Evolutionary conservation across 2,329 filamentous ascomycete species (phyloP).

Genomic region (Botrytis deweyae): DNA sequence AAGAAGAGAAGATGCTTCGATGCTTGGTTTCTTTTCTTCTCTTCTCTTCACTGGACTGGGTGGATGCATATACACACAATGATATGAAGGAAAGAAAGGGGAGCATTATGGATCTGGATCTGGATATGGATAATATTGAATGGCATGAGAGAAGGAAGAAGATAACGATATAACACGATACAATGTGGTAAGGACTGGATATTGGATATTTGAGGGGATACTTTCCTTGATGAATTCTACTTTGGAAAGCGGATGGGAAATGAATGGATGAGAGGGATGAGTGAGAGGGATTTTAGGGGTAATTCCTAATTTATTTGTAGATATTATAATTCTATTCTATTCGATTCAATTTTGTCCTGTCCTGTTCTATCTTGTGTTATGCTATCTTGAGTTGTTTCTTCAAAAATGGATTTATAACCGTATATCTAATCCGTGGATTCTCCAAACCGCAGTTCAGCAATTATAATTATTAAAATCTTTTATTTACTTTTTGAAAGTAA

Average conservation of each 20-base stretch:
- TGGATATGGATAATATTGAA: not conserved
- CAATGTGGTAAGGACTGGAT: not conserved
- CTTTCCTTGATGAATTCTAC: not conserved
- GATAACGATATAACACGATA: not conserved
- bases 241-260: not conserved
- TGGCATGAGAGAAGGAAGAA: not conserved
- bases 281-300: not conserved
- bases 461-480: too few relatives aligned
- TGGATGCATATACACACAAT: not conserved
- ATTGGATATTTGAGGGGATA: not conserved
- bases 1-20: not conserved
- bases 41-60: not conserved
- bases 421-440: too few relatives aligned
- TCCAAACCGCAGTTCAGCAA: too few relatives aligned
- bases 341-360: not conserved
- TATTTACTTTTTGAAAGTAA: too few relatives aligned
- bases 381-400: not conserved
- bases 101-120: not conserved
- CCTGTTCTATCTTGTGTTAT: not conserved
- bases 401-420: fast-evolving
- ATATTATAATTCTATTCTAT: slow-evolving; percentile 5
- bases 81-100: not conserved
- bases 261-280: not conserved
- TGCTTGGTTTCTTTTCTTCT: not conserved
- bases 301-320: not conserved